Evolutionary conservation across 106 monocot species (phyloP), one percentile per base, ranked within the genome.

Genomic region (Triglochin maritima): DNA sequence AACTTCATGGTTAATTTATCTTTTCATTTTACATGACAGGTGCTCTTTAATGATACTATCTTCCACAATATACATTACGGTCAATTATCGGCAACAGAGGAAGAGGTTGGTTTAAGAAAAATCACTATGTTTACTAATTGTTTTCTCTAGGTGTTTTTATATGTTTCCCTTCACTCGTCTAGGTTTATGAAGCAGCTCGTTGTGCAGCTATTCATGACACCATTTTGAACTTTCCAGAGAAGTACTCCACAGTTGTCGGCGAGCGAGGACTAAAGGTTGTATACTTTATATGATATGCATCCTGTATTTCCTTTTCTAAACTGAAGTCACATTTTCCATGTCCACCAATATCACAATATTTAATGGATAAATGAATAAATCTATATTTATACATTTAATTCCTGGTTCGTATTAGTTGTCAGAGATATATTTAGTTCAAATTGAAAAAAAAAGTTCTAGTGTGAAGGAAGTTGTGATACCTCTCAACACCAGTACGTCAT

Each of bases 61-160:
- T 90, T 80, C 54, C 90, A 96, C 71, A 96, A 96, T 74, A 96
- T 96, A 83, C 81, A 84, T 61, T 96, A 90, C 77, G 95, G 95
- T 16, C 75, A 75, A 45, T 75, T 96, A 81, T 85, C 95, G 51
- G 95, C 95, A 56, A 85, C 83, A 42, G 83, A 85, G 48, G 95
- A 96, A 60, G 90, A 96, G 95, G 95, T 96, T 67, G 57, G 67
- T 59, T 12, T 6, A 46, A 47, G 49, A 56, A 42, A 16, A 4
- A 49, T 4, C 47, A 17, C 17, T 48, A 7, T 60, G 45, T 76
- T 59, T 41, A 60, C 17, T 59, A 12, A 69, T 70, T 3, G 17
- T 44, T 49, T 59, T 29, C n/a, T 8, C 14, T 10, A 3, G 42
- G 17, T 9, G 8, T 42, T 16, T 15, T 43, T 17, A 44, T 2